Percentiles rank a stretch among this genome's conserved stretches.
These are phyloP conservation scores for Aureobasidium musti DNA, from an alignment of 2,329 filamentous ascomycete genomes.

Conservation along the genomic window DNA sequence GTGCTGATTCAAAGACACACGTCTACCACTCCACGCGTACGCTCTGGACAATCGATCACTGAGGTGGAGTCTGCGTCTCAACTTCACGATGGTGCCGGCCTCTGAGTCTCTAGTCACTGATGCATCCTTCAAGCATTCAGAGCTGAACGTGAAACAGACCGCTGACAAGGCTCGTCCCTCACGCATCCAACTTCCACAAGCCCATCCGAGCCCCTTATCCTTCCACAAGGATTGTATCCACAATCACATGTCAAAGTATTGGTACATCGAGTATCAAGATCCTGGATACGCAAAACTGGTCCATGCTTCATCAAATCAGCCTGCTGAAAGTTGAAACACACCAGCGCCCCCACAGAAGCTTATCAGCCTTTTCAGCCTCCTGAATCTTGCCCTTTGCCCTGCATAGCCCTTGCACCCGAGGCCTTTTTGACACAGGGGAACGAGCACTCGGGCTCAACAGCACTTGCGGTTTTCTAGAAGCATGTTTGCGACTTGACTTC, in stretches of 20 bases:
- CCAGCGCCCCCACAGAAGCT: not conserved
- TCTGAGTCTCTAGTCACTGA: not conserved
- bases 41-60: not conserved
- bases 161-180: not conserved
- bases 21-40: not conserved
- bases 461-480: not conserved
- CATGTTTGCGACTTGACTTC: not conserved
- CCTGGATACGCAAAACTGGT: not conserved
- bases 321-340: constrained; percentile 14
- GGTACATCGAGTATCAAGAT: not conserved
- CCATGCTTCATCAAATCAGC: constrained; percentile 4
- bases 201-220: not conserved
- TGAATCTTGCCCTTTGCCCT: not conserved
- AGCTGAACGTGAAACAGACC: not conserved
- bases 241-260: constrained; percentile 7
- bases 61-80: not conserved
- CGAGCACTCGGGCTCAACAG: not conserved
- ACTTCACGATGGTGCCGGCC: not conserved
- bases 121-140: not conserved
- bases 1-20: not conserved
- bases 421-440: not conserved
- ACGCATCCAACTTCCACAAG: not conserved
- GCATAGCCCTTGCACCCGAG: not conserved
- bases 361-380: constrained; percentile 6
- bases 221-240: not conserved